Base-by-base conservation (phyloP, 2,329 filamentous ascomycete genomes). In the Claviceps digitariae region DNA sequence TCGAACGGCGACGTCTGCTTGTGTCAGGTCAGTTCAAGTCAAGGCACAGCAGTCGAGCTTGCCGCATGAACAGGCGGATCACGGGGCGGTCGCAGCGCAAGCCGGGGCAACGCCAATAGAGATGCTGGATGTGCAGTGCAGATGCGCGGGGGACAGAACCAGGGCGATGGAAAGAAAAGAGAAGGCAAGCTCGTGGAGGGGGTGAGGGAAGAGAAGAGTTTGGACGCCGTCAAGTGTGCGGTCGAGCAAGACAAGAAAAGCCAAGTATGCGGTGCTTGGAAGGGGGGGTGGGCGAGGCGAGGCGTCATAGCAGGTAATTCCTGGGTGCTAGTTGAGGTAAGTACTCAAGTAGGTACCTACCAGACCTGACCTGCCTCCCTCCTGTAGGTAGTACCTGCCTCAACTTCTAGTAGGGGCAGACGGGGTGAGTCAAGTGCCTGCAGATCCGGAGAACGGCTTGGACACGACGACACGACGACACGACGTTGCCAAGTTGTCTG, bases 371-470 rank as follows among this genome's bases (percentile, higher is more conserved):
- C n/a, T n/a, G n/a, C n/a, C n/a, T n/a, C n/a, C n/a, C n/a, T n/a
- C n/a, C n/a, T n/a, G n/a, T n/a, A n/a, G n/a, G n/a, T n/a, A n/a
- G n/a, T n/a, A n/a, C n/a, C n/a, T n/a, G n/a, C n/a, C n/a, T n/a
- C n/a, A n/a, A 43, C 20, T 21, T 43, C n/a, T 43, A 23, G n/a
- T 21, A 43, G n/a, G 10, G 47, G 23, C 48, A 29, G 52, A 50
- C 41, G 47, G 45, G 50, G 54, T 49, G 56, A 54, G 55, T 40
- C 44, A 47, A 57, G 55, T 59, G 55, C 58, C 58, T 61, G 57
- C 58, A 60, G 58, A 57, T 60, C 57, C 58, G 52, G 54, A 48
- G 52, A 45, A 53, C 55, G 56, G 52, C 4, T 54, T 41, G 48
- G 47, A 54, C 52, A 40, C 40, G 52, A 27, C 31, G 47, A 54